Evolutionary conservation across 306 rosid species (phyloP).

Genomic region (Acacia confusa): DNA sequence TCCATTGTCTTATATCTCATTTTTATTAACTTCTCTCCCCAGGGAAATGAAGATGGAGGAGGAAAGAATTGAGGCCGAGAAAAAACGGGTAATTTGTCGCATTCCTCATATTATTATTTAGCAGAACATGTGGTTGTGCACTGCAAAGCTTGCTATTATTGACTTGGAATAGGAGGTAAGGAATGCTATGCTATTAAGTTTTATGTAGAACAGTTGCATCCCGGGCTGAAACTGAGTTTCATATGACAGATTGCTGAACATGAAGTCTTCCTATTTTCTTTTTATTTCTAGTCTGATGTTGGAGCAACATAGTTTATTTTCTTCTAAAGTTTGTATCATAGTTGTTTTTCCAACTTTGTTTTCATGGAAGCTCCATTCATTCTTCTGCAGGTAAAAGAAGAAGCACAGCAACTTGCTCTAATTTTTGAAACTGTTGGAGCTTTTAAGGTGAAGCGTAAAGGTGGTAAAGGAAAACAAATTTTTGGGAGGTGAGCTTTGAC

Average conservation of each 20-base stretch:
- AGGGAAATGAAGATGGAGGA: constrained; percentile 93
- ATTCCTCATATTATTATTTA: neutral
- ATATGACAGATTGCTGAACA: constrained; percentile 14
- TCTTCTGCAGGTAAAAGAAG: constrained; percentile 76
- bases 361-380: constrained; percentile 7
- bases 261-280: neutral
- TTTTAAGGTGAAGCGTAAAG: constrained; percentile 96
- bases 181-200: constrained; percentile 6
- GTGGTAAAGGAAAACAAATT: constrained; percentile 93
- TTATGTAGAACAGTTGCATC: constrained; percentile 10
- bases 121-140: constrained; percentile 17
- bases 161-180: constrained; percentile 16
- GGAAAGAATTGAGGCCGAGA: constrained; percentile 97
- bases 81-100: constrained; percentile 63
- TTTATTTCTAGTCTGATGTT: neutral
- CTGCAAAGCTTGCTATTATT: constrained; percentile 10
- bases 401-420: constrained; percentile 87
- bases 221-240: neutral
- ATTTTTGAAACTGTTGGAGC: constrained; percentile 88
- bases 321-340: neutral
- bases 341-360: constrained; percentile 2
- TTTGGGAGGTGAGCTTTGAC: constrained; percentile 68
- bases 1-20: constrained; percentile 28
- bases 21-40: constrained; percentile 29
- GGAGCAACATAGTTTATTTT: neutral